Base-by-base conservation (phyloP, 2,329 filamentous ascomycete species). In the Xylaria sp. region DNA sequence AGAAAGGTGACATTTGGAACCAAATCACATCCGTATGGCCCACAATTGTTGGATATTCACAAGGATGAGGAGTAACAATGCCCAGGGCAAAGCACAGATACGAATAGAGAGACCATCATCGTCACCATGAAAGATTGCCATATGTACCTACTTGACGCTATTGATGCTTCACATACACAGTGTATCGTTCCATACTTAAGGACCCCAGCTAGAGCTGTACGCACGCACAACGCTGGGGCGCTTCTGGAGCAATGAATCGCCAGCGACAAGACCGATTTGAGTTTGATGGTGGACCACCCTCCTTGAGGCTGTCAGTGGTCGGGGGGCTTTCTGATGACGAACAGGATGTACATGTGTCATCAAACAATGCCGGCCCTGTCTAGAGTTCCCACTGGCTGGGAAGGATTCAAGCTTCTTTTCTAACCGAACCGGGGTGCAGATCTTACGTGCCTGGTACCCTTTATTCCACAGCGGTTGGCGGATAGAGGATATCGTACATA, bases 391-490 rank as follows among this genome's bases (percentile, higher is more conserved):
- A 68, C 61, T 32, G 65, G 59, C 64, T 66, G 67, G 67, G 69
- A 66, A 71, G 69, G 67, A 71, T 71, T 71, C 67, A 71, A 70
- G 69, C 67, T 71, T 71, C 67, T 70, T 71, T 66, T 32, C 36
- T 61, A 66, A 65, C 67, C 60, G 65, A 69, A 52, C 66, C 60
- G 66, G 69, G 66, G 66, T 66, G 69, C 63, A 59, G 69, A 70
- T 69, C 68, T 58, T 53, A 50, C 32, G 57, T 55, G 20, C 59
- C 39, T 53, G 25, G 39, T 64, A 39, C 48, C 60, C 34, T 58
- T 64, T 25, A 3, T 52, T 41, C 52, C 52, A 45, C 20, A 34
- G 23, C 9, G 36, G 25, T 60, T 36, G 34, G 28, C 30, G 48
- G 32, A 39, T 39, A 39, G 1, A 15, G 36, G 18, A 15, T 55